Evolutionary conservation across 108 stramenopile species (phyloP), one percentile per base, ranked within the genome.

Genomic region (Pinguiococcus pyrenoidosus): DNA sequence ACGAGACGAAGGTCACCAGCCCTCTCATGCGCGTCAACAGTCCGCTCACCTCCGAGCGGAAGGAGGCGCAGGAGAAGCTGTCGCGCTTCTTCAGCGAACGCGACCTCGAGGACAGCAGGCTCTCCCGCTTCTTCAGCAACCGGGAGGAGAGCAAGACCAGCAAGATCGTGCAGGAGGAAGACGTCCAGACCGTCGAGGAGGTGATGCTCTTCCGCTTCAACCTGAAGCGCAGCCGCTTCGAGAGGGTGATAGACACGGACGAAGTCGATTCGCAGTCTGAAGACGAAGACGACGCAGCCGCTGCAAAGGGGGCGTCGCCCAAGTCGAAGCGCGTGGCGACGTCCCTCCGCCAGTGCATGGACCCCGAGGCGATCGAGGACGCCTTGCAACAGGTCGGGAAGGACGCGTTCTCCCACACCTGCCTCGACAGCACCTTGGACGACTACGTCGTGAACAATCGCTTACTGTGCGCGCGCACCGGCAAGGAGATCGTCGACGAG

Each of bases 321-420:
- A n/a, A n/a, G n/a, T n/a, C n/a, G n/a, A n/a, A n/a, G n/a, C n/a
- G n/a, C n/a, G n/a, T n/a, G n/a, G n/a, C n/a, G n/a, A n/a, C n/a
- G n/a, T n/a, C n/a, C n/a, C n/a, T n/a, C n/a, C n/a, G n/a, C n/a
- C n/a, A n/a, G n/a, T n/a, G n/a, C n/a, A n/a, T n/a, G n/a, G 46
- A 37, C 46, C 29, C 44, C 8, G 54, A 28, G 16, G 54, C 29
- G 12, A 44, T 29, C 33, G 54, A 47, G 26, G 27, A 40, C 4
- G 38, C 32, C 1, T 43, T 20, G 24, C 27, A 44, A 3, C 44
- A 25, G 3, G 54, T 45, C 9, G 53, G 43, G 17, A 5, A 28
- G n/a, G 50, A 32, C 3, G 44, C 12, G 12, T 4, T 46, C 18
- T 29, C n/a, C n/a, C n/a, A n/a, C n/a, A n/a, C n/a, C n/a, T n/a